phyloP scores from a whole-genome alignment of 805 yeast species.

The Cephaloascus fragrans region DNA sequence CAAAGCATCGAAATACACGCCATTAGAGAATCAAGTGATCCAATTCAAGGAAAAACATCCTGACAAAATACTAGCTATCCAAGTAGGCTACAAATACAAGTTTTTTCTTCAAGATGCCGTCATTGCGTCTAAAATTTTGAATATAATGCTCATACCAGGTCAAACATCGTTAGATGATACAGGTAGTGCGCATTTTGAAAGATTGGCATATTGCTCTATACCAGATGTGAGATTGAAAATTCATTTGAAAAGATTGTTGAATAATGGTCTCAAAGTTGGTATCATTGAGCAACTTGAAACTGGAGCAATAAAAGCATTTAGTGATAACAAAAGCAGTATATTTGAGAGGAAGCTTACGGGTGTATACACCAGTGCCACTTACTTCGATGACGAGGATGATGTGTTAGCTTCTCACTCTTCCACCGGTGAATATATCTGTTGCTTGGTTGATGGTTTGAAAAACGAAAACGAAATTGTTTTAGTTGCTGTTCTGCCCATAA shows the following conservation, averaged over 20 bases:
- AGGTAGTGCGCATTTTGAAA: slow-evolving; percentile 38
- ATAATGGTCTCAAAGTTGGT: slow-evolving; percentile 72
- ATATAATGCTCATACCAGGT: slow-evolving; percentile 69
- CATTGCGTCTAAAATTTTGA: slow-evolving; percentile 52
- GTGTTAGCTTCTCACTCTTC: slow-evolving; percentile 14
- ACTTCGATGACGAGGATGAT: slow-evolving; percentile 46
- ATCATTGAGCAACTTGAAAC: slow-evolving; percentile 82
- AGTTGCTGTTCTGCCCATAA: slow-evolving; percentile 57
- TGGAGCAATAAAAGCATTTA: slow-evolving; percentile 54
- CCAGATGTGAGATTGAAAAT: slow-evolving; percentile 70
- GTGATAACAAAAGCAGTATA: slow-evolving; percentile 42
- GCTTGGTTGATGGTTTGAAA: slow-evolving; percentile 18
- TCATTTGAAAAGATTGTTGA: slow-evolving; percentile 65
- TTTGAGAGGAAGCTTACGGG: slow-evolving; percentile 62
- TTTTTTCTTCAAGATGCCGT: slow-evolving; percentile 82
- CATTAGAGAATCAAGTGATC: slow-evolving; percentile 70
- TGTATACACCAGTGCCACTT: slow-evolving; percentile 78
- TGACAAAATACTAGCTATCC: slow-evolving; percentile 71
- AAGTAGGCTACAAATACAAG: slow-evolving; percentile 88
- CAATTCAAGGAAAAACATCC: slow-evolving; percentile 49
- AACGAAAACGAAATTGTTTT: slow-evolving; percentile 22
- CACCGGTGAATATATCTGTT: slow-evolving; percentile 34
- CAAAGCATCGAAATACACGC: no score
- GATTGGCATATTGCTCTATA: slow-evolving; percentile 76
- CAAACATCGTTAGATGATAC: slow-evolving; percentile 42